Percentiles rank a stretch among this genome's conserved stretches.
These are phyloP conservation scores for Beauveria sp. DNA, from an alignment of 2,329 filamentous ascomycete genomes.

Conservation along the genomic window DNA sequence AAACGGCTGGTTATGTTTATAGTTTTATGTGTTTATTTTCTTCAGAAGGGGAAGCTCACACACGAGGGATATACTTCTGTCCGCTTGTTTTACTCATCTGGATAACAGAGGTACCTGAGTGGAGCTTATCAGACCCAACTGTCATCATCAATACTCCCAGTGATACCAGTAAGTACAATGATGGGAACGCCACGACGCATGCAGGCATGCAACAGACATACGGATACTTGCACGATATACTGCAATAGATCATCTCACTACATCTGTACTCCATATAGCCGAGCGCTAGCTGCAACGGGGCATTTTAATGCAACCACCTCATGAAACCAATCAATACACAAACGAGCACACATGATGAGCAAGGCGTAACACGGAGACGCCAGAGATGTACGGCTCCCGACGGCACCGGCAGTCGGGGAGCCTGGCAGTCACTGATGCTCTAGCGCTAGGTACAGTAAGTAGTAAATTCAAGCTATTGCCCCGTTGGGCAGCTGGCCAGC, in stretches of 20 bases:
- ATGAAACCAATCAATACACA: neutral
- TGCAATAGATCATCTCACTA: too few species aligned
- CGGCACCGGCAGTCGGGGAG: neutral
- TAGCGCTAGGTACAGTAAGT: too few species aligned
- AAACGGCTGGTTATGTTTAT: neutral
- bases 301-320: neutral
- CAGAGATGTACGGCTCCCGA: neutral
- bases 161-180: too few species aligned
- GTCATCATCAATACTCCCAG: too few species aligned
- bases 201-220: neutral
- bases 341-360: neutral
- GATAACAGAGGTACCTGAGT: neutral
- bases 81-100: neutral
- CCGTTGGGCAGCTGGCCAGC: neutral
- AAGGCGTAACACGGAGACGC: neutral
- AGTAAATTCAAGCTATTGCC: neutral
- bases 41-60: neutral
- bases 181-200: neutral
- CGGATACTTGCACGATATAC: too few species aligned
- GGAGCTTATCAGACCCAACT: neutral
- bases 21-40: neutral
- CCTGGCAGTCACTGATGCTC: neutral
- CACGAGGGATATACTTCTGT: neutral
- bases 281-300: neutral
- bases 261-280: neutral